Evolutionary conservation across 2,329 filamentous ascomycete genomes (phyloP), one percentile per base, ranked within the genome.

Genomic region (Hypoxylon sp.): DNA sequence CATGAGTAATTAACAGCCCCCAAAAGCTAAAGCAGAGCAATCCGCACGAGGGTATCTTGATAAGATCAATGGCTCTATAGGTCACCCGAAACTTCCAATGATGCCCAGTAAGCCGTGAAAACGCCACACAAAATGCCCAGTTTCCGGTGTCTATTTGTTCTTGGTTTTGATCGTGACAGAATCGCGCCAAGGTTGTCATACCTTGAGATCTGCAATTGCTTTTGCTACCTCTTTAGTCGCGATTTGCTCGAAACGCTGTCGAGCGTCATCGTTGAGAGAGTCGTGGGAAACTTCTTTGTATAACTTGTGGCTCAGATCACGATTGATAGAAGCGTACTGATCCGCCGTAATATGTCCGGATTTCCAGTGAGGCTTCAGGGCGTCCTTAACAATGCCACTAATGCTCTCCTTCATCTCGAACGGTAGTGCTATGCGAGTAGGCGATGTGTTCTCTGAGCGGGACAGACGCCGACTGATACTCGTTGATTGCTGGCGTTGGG

Each of bases 261-360:
- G 87, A 62, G 88, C 88, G 29, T 89, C 87, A 22, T 91, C 86
- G 74, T 92, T 88, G 31, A 96, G 85, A 24, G 84, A 80, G 19
- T 85, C 81, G 67, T 85, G 83, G 52, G 83, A 83, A 50, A 88
- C 84, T 68, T 89, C 87, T 71, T 90, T 94, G 80, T 99, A 99
- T 65, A 99, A 84, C 81, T 91, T 92, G 64, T 94, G 91, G 46
- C 94, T 98, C 35, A 98, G 90, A 67, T 92, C 91, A 69, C 94
- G 91, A 78, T 98, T 98, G 81, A 98, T 97, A 63, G 90, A 89
- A 2, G 93, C 95, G 79, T 97, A 99, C 80, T 98, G 92, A 66
- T 97, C 93, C 73, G 94, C 93, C 17, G 91, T 94, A 68, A 98
- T 87, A 70, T 91, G 88, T 73, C 92, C 91, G 46, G 91, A 91